Evolutionary conservation across 1,139 yeast genomes (phyloP).

Genomic region (Saccharomyces pastorianus): DNA sequence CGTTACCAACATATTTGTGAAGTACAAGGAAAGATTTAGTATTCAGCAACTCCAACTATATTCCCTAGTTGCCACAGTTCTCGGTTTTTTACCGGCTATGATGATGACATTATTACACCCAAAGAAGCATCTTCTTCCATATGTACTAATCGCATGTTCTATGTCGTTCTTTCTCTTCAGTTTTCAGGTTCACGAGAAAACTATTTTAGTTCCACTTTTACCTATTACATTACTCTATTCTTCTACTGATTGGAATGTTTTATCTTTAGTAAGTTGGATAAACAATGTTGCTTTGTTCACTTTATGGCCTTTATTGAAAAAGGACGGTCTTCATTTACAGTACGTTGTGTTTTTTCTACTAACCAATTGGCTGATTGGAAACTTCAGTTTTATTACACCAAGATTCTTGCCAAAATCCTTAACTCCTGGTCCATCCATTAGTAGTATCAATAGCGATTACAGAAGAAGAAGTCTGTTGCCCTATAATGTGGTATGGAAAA

Average conservation of each 20-base stretch:
- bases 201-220: conserved; percentile 75
- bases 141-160: conserved; percentile 77
- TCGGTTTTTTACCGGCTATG: conserved; percentile 63
- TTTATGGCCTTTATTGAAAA: conserved; percentile 75
- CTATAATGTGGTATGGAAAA: conserved; percentile 45
- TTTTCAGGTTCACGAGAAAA: conserved; percentile 93
- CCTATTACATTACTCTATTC: conserved; percentile 70
- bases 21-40: conserved; percentile 52
- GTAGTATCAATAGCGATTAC: conserved; percentile 26
- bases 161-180: conserved; percentile 85
- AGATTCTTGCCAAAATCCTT: conserved; percentile 36
- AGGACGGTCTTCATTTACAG: conserved; percentile 68
- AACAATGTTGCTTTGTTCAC: conserved; percentile 79
- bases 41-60: conserved; percentile 52
- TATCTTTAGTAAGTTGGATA: conserved; percentile 78
- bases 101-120: conserved; percentile 46
- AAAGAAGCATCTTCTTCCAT: conserved; percentile 45
- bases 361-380: conserved; percentile 82
- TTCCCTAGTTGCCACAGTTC: conserved; percentile 56
- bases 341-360: conserved; percentile 52
- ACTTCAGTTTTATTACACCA: conserved; percentile 39
- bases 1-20: conserved; percentile 67
- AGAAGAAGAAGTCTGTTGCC: conserved; percentile 45
- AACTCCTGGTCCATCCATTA: conserved; percentile 39
- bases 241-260: conserved; percentile 47